Percentiles rank a stretch among this genome's conserved stretches.
These are phyloP conservation scores for Aspergillus luchuensis DNA, from an alignment of 2,329 filamentous ascomycete species.

Conservation along the genomic window DNA sequence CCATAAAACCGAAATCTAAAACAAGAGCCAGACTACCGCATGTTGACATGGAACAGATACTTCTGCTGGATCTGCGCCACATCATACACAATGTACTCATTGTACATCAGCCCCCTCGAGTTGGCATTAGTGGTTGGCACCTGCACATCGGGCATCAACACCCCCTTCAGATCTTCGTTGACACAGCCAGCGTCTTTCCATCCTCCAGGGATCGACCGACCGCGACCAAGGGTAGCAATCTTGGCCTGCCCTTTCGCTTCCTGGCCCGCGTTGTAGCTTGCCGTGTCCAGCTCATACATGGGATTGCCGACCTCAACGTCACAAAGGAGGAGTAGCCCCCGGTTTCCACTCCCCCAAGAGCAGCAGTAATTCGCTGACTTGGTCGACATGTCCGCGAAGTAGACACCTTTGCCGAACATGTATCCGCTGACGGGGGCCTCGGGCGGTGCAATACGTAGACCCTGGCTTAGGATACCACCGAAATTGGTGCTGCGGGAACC, in stretches of 20 bases:
- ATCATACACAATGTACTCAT: constrained; percentile 55
- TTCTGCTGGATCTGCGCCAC: constrained; percentile 50
- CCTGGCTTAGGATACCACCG: constrained; percentile 83
- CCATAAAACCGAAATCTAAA: too few species aligned
- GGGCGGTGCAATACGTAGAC: constrained; percentile 80
- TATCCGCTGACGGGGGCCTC: constrained; percentile 77
- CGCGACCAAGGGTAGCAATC: constrained; percentile 71
- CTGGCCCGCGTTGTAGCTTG: constrained; percentile 65
- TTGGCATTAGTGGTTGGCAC: not conserved
- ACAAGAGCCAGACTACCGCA: constrained; percentile 25
- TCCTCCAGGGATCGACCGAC: constrained; percentile 61
- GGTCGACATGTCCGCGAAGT: constrained; percentile 80
- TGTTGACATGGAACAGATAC: constrained; percentile 49
- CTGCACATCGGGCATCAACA: constrained; percentile 58
- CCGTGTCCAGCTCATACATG: constrained; percentile 62
- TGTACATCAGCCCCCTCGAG: constrained; percentile 32
- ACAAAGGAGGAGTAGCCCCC: constrained; percentile 76
- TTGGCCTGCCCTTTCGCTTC: constrained; percentile 62
- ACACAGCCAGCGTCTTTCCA: constrained; percentile 78
- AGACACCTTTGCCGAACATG: constrained; percentile 91
- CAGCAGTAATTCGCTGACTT: constrained; percentile 81
- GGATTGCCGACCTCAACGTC: constrained; percentile 80
- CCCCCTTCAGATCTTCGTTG: constrained; percentile 65
- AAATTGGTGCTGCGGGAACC: constrained; percentile 82
- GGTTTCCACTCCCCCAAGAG: constrained; percentile 62